Evolutionary conservation across 2,329 filamentous ascomycete genomes (phyloP).

Genomic region (Clarireedia homoeocarpa): DNA sequence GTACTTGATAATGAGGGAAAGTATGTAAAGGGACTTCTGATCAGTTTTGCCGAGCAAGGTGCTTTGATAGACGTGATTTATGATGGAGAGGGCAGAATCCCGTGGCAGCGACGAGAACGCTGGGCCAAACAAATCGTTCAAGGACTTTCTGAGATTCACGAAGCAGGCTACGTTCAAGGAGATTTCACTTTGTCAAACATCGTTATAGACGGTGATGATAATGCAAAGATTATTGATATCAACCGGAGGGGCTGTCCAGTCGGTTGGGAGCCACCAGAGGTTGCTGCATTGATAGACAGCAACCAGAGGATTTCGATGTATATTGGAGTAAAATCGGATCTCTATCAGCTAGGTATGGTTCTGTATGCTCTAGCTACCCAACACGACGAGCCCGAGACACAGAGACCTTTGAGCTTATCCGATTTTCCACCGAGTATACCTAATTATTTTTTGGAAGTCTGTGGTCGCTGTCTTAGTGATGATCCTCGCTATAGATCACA

Average conservation of each 20-base stretch:
- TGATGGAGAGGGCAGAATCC: constrained; percentile 55
- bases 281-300: constrained; percentile 74
- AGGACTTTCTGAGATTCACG: constrained; percentile 86
- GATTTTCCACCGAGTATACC: constrained; percentile 57
- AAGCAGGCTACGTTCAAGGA: constrained; percentile 92
- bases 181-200: constrained; percentile 98
- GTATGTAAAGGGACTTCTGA: constrained; percentile 78
- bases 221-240: constrained; percentile 97
- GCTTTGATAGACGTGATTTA: constrained; percentile 88
- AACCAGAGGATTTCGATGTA: constrained; percentile 92
- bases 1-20: constrained; percentile 72
- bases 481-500: constrained; percentile 65
- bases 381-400: constrained; percentile 81
- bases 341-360: constrained; percentile 93
- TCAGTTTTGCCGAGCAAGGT: constrained; percentile 79
- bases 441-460: constrained; percentile 74
- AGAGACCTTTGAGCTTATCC: constrained; percentile 58
- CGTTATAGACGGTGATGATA: constrained; percentile 74
- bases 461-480: constrained; percentile 61
- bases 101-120: constrained; percentile 66
- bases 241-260: constrained; percentile 95
- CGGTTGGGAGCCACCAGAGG: constrained; percentile 94
- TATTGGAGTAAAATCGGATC: constrained; percentile 94
- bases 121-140: constrained; percentile 91
- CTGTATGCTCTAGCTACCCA: constrained; percentile 85